phyloP scores from a whole-genome alignment of 306 rosid species.

The Glycine soja region DNA sequence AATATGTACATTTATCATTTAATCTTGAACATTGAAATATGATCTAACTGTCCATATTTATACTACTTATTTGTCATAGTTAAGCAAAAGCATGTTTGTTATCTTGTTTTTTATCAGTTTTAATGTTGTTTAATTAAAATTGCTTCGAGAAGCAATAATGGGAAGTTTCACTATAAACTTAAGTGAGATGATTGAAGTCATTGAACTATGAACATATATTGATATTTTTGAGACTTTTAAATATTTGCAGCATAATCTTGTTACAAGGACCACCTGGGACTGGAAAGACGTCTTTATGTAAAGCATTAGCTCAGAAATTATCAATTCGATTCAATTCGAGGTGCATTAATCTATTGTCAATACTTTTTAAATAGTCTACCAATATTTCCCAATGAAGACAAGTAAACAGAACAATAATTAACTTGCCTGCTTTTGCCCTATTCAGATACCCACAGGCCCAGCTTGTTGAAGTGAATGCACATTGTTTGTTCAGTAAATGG shows the following conservation, averaged over 20 bases:
- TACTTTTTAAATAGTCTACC: slow-evolving; percentile 15
- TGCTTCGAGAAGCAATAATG: not conserved
- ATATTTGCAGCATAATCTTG: slow-evolving; percentile 74
- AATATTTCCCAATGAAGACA: slow-evolving; percentile 32
- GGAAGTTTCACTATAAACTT: not conserved
- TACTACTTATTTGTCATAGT: no score
- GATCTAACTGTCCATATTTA: no score
- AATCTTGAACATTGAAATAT: no score
- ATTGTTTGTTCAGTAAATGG: slow-evolving; percentile 99
- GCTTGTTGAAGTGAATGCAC: slow-evolving; percentile 95
- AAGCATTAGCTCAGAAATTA: slow-evolving; percentile 95
- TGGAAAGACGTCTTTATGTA: slow-evolving; percentile 94
- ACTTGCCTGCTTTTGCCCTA: slow-evolving; percentile 31
- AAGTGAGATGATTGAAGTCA: slow-evolving; percentile 18
- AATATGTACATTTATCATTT: no score
- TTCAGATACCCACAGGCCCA: slow-evolving; percentile 83
- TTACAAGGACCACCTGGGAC: slow-evolving; percentile 99
- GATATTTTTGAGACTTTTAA: slow-evolving; percentile 26
- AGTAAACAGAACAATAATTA: slow-evolving; percentile 9
- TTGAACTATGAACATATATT: slow-evolving; percentile 1
- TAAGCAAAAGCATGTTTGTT: not conserved
- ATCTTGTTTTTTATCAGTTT: not conserved
- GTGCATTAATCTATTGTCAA: slow-evolving; percentile 53
- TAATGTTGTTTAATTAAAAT: not conserved
- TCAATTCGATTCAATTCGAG: slow-evolving; percentile 80